A percentile compares a stretch with the other conserved stretches of the same genome.
These are phyloP conservation scores for Chaetomiaceae sp. DNA, from an alignment of 2,329 filamentous ascomycete genomes.

Conservation along the genomic window DNA sequence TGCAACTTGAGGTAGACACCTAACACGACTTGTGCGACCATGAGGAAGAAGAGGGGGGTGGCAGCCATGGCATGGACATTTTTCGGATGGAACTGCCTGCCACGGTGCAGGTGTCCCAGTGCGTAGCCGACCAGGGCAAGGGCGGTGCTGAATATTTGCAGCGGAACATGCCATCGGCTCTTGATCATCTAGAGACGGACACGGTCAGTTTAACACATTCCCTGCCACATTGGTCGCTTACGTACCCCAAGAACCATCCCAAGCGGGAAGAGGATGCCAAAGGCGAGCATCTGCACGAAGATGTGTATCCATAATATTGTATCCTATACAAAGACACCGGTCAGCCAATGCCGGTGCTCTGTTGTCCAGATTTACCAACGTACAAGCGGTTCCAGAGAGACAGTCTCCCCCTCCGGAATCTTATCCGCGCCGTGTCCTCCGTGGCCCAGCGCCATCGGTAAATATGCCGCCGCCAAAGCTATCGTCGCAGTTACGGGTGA, in stretches of 20 bases:
- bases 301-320: slow-evolving; percentile 91
- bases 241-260: slow-evolving; percentile 93
- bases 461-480: slow-evolving; percentile 18
- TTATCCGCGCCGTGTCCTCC: slow-evolving; percentile 46
- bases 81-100: slow-evolving; percentile 69
- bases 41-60: slow-evolving; percentile 71
- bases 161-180: slow-evolving; percentile 89
- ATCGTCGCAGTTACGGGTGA: slow-evolving; percentile 12
- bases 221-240: slow-evolving; percentile 15
- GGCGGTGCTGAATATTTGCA: slow-evolving; percentile 69
- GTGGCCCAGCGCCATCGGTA: slow-evolving; percentile 37
- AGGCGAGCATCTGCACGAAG: slow-evolving; percentile 77
- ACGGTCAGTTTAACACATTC: background rate
- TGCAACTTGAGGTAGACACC: slow-evolving; percentile 88
- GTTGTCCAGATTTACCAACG: slow-evolving; percentile 29
- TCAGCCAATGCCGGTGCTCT: slow-evolving; percentile 7
- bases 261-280: slow-evolving; percentile 86
- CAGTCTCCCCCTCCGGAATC: slow-evolving; percentile 64
- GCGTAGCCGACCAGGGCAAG: slow-evolving; percentile 83
- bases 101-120: slow-evolving; percentile 85
- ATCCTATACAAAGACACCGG: slow-evolving; percentile 57
- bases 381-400: slow-evolving; percentile 71
- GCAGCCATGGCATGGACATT: slow-evolving; percentile 84
- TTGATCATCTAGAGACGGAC: slow-evolving; percentile 64
- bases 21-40: slow-evolving; percentile 70